Percentiles rank a stretch among this genome's conserved stretches.
Evolutionary conservation across 306 rosid species (phyloP).

Genomic region (Cucurbita pepo): DNA sequence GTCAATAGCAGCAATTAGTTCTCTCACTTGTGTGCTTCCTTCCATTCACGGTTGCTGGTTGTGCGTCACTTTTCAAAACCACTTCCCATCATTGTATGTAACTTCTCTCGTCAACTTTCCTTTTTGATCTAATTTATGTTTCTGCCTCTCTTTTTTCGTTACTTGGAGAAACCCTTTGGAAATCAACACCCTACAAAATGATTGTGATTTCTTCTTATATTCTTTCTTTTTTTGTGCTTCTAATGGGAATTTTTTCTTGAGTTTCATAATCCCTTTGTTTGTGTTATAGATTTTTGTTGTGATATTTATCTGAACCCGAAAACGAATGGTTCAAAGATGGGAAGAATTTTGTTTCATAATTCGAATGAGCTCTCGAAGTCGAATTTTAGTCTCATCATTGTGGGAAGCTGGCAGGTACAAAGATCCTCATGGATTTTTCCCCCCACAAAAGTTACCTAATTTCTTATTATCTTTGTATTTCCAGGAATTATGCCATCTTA

Average conservation of each 20-base stretch:
- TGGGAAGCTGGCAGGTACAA: not conserved
- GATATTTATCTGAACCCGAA: too few relatives aligned
- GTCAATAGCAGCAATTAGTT: conserved; percentile 5
- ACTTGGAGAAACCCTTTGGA: not conserved
- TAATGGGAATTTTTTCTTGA: not conserved
- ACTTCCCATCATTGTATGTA: not conserved
- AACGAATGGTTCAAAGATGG: not conserved
- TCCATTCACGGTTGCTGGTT: conserved; percentile 1
- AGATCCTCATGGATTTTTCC: too few relatives aligned
- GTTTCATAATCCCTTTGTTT: not conserved
- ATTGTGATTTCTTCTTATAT: not conserved
- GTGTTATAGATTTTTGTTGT: too few relatives aligned
- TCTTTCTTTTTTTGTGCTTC: not conserved
- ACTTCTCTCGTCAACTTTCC: not conserved
- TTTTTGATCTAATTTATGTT: conserved; percentile 3
- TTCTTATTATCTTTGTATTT: too few relatives aligned
- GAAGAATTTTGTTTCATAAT: not conserved
- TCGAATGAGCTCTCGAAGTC: not conserved
- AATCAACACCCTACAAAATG: not conserved
- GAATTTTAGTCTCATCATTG: not conserved
- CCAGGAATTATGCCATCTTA: not conserved
- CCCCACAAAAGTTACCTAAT: not conserved
- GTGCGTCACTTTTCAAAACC: not conserved
- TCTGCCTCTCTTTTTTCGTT: not conserved
- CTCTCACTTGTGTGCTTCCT: not conserved